Percentiles rank a stretch among this genome's conserved stretches.
These are phyloP conservation scores for Dioszegia hungarica DNA, from an alignment of 768 basidiomycete species.

Conservation along the genomic window DNA sequence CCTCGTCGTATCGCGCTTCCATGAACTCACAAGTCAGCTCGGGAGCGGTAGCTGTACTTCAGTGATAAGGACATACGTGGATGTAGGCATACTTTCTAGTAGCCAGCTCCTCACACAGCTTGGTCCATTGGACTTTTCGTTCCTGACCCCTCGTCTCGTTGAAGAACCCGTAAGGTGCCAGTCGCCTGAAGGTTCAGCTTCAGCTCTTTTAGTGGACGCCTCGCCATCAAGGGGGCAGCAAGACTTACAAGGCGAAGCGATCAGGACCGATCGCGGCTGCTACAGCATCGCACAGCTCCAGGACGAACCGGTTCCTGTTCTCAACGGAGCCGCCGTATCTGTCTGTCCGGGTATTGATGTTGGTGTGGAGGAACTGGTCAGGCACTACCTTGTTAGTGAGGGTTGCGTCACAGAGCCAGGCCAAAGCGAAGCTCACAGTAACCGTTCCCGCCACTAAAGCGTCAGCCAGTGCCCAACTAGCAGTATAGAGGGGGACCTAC, in stretches of 20 bases:
- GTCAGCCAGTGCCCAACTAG: conserved; percentile 4
- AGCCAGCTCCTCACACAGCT: neutral
- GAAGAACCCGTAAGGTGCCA: conserved; percentile 13
- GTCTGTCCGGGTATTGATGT: conserved; percentile 50
- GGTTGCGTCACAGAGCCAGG: too few relatives aligned
- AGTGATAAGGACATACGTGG: conserved; percentile 2
- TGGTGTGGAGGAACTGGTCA: conserved; percentile 46
- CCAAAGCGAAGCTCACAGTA: conserved; percentile 4
- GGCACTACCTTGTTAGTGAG: too few relatives aligned
- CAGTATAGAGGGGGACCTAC: neutral
- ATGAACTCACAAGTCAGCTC: conserved; percentile 3
- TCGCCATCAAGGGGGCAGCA: neutral
- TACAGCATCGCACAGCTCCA: conserved; percentile 47
- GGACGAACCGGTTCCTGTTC: conserved; percentile 48
- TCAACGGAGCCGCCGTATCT: conserved; percentile 48
- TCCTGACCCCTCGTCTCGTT: conserved; percentile 10
- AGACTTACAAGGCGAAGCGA: conserved; percentile 14
- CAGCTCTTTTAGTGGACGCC: too few relatives aligned
- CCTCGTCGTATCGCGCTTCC: conserved; percentile 13
- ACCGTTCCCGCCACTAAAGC: conserved; percentile 10
- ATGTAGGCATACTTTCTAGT: conserved; percentile 7
- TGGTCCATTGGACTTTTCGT: conserved; percentile 5
- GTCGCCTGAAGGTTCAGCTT: neutral
- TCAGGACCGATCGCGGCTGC: conserved; percentile 22
- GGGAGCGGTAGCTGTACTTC: too few relatives aligned